Base-by-base conservation (phyloP, 202 grass and related monocot genomes). In the Carex sylvatica region DNA sequence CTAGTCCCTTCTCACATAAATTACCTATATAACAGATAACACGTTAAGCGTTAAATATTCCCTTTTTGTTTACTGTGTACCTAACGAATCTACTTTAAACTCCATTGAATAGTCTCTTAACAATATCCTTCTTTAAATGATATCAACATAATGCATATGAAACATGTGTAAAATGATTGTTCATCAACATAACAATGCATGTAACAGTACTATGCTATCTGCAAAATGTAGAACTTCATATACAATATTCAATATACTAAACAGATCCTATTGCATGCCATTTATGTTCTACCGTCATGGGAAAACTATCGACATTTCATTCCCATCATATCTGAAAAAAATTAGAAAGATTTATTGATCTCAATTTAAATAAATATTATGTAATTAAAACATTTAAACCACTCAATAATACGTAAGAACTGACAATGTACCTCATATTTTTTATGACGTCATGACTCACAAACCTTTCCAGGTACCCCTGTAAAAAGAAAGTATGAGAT, bases 391-490 rank as follows among this genome's bases (percentile, higher is more conserved):
- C 12, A 16, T 24, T 56, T 76, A 56, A 31, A 76, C 14, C 24
- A 5, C 26, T 76, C 72, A 76, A 55, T 7, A 56, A 35, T 56
- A 56, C 15, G n/a, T 10, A 56, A 51, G 20, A 76, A 76, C 49
- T 76, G 24, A 49, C 31, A 74, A 76, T 18, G 51, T 56, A 58
- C 72, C 51, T 76, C 51, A 56, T 30, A 53, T 76, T 76, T 3
- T 58, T 35, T 76, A 76, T 35, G 15, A 58, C 2, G 22, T 30
- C 26, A 15, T 55, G 18, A 26, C 13, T 9, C 15, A 76, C 14
- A 19, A n/a, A 76, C 26, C 7, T 33, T 6, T 2, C 6, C 7
- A 76, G 23, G 72, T n/a, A 56, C 2, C 10, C 9, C 72, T 76
- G 72, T 10, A 33, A 11, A 55, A 58, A 4, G 24, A 33, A 33